A percentile compares a stretch with the other conserved stretches of the same genome.
These are phyloP conservation scores for Pittosporum tobira DNA, from an alignment of 129 eudicot species.

Conservation along the genomic window DNA sequence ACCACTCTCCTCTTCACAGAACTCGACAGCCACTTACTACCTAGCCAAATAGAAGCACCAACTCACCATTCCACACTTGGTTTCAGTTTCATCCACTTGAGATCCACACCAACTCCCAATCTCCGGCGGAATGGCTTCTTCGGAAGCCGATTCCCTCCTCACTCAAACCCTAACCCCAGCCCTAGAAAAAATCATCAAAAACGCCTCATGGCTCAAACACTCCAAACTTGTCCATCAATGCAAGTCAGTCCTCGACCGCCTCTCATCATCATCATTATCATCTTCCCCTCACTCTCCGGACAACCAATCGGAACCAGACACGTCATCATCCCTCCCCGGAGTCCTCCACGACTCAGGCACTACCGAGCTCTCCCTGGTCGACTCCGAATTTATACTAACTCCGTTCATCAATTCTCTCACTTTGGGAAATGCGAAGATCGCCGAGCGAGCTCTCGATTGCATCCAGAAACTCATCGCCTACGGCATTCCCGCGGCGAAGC, in stretches of 20 bases:
- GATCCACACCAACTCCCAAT: too few relatives aligned
- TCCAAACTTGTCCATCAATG: constrained; percentile 71
- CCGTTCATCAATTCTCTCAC: constrained; percentile 56
- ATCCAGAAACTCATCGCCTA: constrained; percentile 71
- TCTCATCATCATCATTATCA: constrained; percentile 25
- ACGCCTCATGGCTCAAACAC: constrained; percentile 89
- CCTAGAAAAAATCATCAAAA: constrained; percentile 79
- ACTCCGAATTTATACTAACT: constrained; percentile 61
- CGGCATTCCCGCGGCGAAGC: constrained; percentile 73
- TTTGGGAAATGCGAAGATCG: constrained; percentile 57
- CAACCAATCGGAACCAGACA: constrained; percentile 38
- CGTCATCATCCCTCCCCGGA: constrained; percentile 42
- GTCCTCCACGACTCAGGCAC: constrained; percentile 47
- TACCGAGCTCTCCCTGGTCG: constrained; percentile 40
- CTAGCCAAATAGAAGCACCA: too few relatives aligned
- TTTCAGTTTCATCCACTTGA: too few relatives aligned
- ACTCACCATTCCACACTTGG: too few relatives aligned
- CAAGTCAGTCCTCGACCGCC: constrained; percentile 64
- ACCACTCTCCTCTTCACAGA: too few relatives aligned
- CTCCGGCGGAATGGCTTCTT: constrained; percentile 37
- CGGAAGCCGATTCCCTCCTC: constrained; percentile 90
- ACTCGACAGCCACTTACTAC: too few relatives aligned
- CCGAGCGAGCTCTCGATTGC: constrained; percentile 70
- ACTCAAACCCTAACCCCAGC: constrained; percentile 54
- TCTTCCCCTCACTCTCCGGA: constrained; percentile 35